A percentile compares a stretch with the other conserved stretches of the same genome.
phyloP scores from a whole-genome alignment of 108 stramenopile genomes.

The Cyclotella choctawhatcheeana region DNA sequence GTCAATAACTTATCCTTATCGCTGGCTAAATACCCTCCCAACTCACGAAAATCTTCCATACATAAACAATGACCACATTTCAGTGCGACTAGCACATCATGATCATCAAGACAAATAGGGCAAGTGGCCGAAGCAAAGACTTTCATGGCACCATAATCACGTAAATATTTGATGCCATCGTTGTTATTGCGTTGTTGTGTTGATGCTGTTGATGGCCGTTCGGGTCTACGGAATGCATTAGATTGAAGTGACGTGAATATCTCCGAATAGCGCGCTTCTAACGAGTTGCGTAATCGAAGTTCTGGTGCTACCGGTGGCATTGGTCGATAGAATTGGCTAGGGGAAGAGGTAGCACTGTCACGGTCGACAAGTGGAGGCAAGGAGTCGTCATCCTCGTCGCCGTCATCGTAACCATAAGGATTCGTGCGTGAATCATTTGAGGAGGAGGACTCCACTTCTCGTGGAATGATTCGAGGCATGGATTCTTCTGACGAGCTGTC shows the following conservation, averaged over 20 bases:
- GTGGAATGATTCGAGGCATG: neutral
- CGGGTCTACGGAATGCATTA: neutral
- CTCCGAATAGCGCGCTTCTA: neutral
- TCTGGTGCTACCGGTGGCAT: neutral
- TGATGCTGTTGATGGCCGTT: too few species aligned
- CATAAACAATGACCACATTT: slow-evolving; percentile 34
- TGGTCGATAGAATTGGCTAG: neutral
- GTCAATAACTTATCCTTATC: slow-evolving; percentile 12
- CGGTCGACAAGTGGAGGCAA: neutral
- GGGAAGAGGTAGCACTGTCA: neutral
- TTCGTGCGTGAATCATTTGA: neutral
- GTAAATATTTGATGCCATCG: neutral
- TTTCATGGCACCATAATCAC: slow-evolving; percentile 26
- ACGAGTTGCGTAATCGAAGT: neutral
- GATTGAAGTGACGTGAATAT: neutral
- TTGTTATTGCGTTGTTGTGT: neutral
- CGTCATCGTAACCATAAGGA: neutral
- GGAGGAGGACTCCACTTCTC: neutral
- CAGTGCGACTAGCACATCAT: slow-evolving; percentile 16
- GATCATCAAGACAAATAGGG: slow-evolving; percentile 28
- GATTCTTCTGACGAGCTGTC: neutral
- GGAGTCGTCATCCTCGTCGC: neutral
- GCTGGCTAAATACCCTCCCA: slow-evolving; percentile 23
- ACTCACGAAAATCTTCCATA: slow-evolving; percentile 4
- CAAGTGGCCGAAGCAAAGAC: slow-evolving; percentile 30